Conservation (phyloP, 306 rosid species). For the Trichosanthes cucumerina region DNA sequence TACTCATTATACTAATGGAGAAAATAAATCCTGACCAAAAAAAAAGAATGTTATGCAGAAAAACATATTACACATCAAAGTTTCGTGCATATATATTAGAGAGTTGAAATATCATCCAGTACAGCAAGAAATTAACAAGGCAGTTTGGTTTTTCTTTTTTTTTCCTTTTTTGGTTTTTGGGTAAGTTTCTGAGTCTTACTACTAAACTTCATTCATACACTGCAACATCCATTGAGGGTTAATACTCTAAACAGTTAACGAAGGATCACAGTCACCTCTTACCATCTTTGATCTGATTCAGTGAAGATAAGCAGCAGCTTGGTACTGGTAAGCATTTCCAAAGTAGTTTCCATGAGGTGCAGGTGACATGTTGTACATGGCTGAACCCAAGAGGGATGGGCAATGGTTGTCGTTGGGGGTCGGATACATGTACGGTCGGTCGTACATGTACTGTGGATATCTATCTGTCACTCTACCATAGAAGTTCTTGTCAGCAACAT, state of each 20-base stretch:
- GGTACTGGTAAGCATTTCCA: conserved; percentile 86
- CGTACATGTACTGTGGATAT: conserved; percentile 71
- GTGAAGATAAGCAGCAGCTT: conserved; percentile 84
- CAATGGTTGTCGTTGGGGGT: conserved; percentile 71
- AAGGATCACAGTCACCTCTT: conserved; percentile 49
- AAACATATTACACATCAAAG: conserved; percentile 11
- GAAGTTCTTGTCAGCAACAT: conserved; percentile 51
- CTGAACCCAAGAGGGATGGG: conserved; percentile 51
- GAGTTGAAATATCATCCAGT: conserved; percentile 7
- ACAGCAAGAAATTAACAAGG: conserved; percentile 10
- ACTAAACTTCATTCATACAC: conserved; percentile 57
- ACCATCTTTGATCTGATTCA: conserved; percentile 37
- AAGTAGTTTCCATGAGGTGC: conserved; percentile 74
- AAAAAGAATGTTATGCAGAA: background rate
- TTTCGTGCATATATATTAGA: conserved; percentile 11
- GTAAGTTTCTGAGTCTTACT: conserved; percentile 15
- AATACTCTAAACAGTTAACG: conserved; percentile 61
- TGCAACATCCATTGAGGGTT: conserved; percentile 54
- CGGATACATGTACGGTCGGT: conserved; percentile 58
- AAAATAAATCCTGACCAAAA: background rate
- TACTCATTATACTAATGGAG: background rate
- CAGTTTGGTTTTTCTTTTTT: background rate
- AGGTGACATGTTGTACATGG: conserved; percentile 60
- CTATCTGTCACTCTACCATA: conserved; percentile 79
- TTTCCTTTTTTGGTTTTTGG: background rate